phyloP scores from a whole-genome alignment of 2,329 filamentous ascomycete genomes.

The Gnomoniopsis sp. region DNA sequence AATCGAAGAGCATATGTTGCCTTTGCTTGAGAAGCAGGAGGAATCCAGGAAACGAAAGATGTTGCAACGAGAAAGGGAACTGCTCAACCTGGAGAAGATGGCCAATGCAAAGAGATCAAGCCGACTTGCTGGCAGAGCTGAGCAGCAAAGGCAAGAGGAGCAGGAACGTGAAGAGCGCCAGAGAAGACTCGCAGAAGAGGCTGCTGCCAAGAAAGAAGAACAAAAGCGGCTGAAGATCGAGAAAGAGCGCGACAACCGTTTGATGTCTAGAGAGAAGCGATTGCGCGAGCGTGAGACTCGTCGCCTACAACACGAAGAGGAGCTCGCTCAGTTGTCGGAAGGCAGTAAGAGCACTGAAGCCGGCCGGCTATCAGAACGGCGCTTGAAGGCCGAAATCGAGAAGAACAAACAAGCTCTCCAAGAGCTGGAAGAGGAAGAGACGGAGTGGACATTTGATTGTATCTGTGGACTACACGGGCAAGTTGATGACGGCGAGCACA shows the following conservation, averaged over 20 bases:
- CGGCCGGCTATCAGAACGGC: slow-evolving; percentile 70
- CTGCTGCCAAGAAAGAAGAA: slow-evolving; percentile 64
- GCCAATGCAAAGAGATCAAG: slow-evolving; percentile 94
- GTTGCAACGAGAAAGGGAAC: slow-evolving; percentile 68
- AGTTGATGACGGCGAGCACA: slow-evolving; percentile 91
- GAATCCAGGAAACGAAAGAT: slow-evolving; percentile 71
- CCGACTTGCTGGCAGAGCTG: slow-evolving; percentile 76
- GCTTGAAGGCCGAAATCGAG: slow-evolving; percentile 78
- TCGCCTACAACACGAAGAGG: slow-evolving; percentile 79
- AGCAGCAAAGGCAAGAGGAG: slow-evolving; percentile 73
- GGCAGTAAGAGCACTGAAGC: slow-evolving; percentile 61
- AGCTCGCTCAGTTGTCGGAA: slow-evolving; percentile 75
- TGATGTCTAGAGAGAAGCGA: slow-evolving; percentile 81
- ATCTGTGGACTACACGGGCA: slow-evolving; percentile 86
- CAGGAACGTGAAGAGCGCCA: slow-evolving; percentile 67
- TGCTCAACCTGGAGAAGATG: slow-evolving; percentile 78
- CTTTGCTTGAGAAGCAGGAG: slow-evolving; percentile 76
- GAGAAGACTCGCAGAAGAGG: slow-evolving; percentile 62
- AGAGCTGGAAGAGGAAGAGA: slow-evolving; percentile 65
- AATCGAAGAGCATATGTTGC: slow-evolving; percentile 74
- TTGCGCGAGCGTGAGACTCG: slow-evolving; percentile 82
- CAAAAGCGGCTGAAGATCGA: slow-evolving; percentile 57
- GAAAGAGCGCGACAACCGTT: slow-evolving; percentile 72
- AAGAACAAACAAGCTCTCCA: slow-evolving; percentile 73
- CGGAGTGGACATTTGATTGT: slow-evolving; percentile 94